Conservation (phyloP, 805 yeast genomes). For the Wickerhamomyces rabaulensis region DNA sequence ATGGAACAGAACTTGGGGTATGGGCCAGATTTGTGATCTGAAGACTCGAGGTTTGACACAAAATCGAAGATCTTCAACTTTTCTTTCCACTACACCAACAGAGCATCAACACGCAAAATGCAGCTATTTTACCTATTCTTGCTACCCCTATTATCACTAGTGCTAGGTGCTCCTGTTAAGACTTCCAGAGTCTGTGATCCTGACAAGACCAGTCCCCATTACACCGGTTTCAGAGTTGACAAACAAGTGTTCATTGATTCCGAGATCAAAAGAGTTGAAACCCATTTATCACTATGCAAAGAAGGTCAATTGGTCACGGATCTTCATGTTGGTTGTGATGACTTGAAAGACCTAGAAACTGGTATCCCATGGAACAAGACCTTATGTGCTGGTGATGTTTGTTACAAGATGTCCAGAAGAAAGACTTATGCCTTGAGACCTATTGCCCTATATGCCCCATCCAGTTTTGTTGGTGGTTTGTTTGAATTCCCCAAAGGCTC, state of each 20-base stretch:
- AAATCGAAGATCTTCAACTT: not conserved
- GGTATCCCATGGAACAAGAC: slow-evolving; percentile 14
- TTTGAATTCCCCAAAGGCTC: slow-evolving; percentile 33
- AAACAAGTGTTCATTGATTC: slow-evolving; percentile 7
- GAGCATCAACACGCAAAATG: not conserved
- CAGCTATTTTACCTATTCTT: not conserved
- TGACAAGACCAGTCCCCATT: not conserved
- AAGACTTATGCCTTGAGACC: slow-evolving; percentile 36
- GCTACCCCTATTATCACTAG: not conserved
- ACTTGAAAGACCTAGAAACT: not conserved
- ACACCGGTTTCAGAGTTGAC: slow-evolving; percentile 14
- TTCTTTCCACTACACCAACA: not conserved
- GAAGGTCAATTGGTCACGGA: slow-evolving; percentile 7
- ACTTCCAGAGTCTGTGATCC: slow-evolving; percentile 13
- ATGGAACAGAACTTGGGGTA: not conserved
- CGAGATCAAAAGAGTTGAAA: slow-evolving; percentile 1
- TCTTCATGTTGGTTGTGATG: slow-evolving; percentile 2
- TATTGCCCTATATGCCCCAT: slow-evolving; percentile 38
- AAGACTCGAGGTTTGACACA: not conserved
- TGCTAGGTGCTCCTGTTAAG: not conserved
- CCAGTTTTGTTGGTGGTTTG: slow-evolving; percentile 46
- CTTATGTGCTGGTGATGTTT: slow-evolving; percentile 16
- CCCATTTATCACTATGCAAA: slow-evolving; percentile 11
- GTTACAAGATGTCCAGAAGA: slow-evolving; percentile 46
- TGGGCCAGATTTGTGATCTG: too few species aligned